A percentile compares a stretch with the other conserved stretches of the same genome.
These are phyloP conservation scores for Stentor roeselii DNA, from an alignment of 73 alveolate species.

Conservation along the genomic window DNA sequence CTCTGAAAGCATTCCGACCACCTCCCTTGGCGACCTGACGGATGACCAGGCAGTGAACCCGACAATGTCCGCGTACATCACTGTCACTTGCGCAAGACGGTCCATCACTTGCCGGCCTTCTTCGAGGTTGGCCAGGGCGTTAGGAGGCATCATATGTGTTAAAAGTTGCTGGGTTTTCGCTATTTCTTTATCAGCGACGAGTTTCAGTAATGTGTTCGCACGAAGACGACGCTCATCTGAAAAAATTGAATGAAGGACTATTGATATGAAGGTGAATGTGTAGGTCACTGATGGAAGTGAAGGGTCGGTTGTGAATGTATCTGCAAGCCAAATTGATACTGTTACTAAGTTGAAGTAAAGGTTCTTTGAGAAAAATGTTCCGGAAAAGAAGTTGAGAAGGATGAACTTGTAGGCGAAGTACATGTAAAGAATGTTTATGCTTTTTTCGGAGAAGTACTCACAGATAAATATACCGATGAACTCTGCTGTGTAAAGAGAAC, in stretches of 20 bases:
- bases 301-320: too few relatives aligned
- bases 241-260: not conserved
- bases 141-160: constrained; percentile 29
- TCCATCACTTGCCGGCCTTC: constrained; percentile 46
- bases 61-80: constrained; percentile 91
- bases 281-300: too few relatives aligned
- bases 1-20: constrained; percentile 81
- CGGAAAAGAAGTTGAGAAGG: not conserved
- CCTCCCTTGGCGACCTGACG: constrained; percentile 83
- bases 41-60: constrained; percentile 75
- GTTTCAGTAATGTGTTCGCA: not conserved
- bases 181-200: constrained; percentile 7
- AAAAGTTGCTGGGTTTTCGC: not conserved
- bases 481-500: not conserved
- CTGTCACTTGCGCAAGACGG: constrained; percentile 80
- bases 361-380: not conserved
- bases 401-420: not conserved
- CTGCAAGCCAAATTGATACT: not conserved
- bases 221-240: not conserved
- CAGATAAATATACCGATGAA: too few relatives aligned
- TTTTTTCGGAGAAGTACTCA: too few relatives aligned
- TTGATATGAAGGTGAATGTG: not conserved
- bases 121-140: constrained; percentile 46
- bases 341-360: not conserved
- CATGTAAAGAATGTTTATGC: not conserved